Base-by-base conservation (phyloP, 495 filamentous ascomycete genomes). In the Aspergillus sclerotioniger region DNA sequence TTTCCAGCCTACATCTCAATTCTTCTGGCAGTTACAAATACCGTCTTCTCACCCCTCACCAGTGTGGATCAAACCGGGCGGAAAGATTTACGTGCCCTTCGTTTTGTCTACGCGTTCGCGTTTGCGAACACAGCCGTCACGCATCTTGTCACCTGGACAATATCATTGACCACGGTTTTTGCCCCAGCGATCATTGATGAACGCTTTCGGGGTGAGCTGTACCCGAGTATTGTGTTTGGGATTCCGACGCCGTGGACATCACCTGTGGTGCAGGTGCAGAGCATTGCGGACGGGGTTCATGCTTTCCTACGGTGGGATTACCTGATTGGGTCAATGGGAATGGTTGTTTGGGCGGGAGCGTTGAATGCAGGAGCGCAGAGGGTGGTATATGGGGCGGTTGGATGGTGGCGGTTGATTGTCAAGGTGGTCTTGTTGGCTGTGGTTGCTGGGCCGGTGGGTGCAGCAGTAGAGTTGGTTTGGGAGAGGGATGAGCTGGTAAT, bases 241-340 rank as follows among this genome's bases (percentile, higher is more conserved):
- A 65, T 76, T 29, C 64, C 73, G n/a, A 64, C 78, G 13, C 76
- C 75, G 31, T 79, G 82, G 62, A 62, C 71, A 9, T 55, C 56
- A 6, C 64, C 69, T 1, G 67, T 66, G 0, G 59, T 74, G 33
- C 60, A 56, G 21, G 75, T 78, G 3, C 60, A 72, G 31, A 70
- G 63, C 6, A 65, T 87, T n/a, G 77, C 72, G 5, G 65, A 73
- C 16, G 76, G 85, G 8, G 75, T 80, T 8, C 76, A 76, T 51
- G 69, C 71, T 16, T 82, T 87, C 62, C 60, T 87, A 28, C 79
- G 81, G 45, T 87, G 80, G 74, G 85, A 88, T 55, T 72, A 84
- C 19, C 68, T 83, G 59, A 74, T 82, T 52, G 83, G 80, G 4
- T 76, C 77, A 8, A 53, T 61, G 6, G 76, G 81, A 1, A 59